Evolutionary conservation across 2,329 filamentous ascomycete genomes (phyloP).

Genomic region (Chalaropsis ovoidea): DNA sequence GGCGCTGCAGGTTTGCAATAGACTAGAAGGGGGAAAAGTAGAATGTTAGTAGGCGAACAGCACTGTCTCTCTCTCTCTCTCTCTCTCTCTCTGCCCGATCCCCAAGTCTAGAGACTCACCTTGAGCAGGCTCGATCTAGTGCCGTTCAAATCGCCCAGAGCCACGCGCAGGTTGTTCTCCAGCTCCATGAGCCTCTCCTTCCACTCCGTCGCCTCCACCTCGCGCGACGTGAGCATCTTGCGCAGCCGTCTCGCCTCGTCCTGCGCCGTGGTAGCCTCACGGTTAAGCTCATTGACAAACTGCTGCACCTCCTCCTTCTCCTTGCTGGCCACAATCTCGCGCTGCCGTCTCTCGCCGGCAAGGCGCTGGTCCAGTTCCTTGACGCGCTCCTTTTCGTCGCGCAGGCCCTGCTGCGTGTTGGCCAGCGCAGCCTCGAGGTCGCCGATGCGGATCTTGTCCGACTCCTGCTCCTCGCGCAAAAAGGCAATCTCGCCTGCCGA

Average conservation of each 20-base stretch:
- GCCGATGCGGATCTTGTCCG: conserved; percentile 94
- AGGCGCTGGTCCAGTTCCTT: conserved; percentile 66
- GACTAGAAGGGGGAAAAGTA: conserved; percentile 40
- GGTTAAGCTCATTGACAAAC: conserved; percentile 83
- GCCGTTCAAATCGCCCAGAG: conserved; percentile 77
- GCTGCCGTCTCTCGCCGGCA: conserved; percentile 69
- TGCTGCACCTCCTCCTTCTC: conserved; percentile 95
- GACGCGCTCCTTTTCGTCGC: conserved; percentile 70
- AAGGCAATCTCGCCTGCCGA: conserved; percentile 90
- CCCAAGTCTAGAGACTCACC: conserved; percentile 42
- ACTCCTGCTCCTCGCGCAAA: conserved; percentile 89
- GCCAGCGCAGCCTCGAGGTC: conserved; percentile 78
- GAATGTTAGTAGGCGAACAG: not conserved
- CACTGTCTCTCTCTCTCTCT: not conserved
- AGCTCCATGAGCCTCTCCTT: conserved; percentile 83
- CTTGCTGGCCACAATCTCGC: conserved; percentile 73
- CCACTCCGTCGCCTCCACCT: conserved; percentile 83
- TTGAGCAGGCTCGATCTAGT: conserved; percentile 77
- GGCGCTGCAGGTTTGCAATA: conserved; percentile 76
- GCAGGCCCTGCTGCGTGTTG: conserved; percentile 65
- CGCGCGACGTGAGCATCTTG: conserved; percentile 70
- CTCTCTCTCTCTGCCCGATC: too few species aligned
- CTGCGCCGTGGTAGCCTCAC: conserved; percentile 68
- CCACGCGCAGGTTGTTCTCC: conserved; percentile 77
- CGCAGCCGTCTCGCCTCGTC: conserved; percentile 75